phyloP scores from a whole-genome alignment of 495 filamentous ascomycete species.

The Lentithecium fluviatile region DNA sequence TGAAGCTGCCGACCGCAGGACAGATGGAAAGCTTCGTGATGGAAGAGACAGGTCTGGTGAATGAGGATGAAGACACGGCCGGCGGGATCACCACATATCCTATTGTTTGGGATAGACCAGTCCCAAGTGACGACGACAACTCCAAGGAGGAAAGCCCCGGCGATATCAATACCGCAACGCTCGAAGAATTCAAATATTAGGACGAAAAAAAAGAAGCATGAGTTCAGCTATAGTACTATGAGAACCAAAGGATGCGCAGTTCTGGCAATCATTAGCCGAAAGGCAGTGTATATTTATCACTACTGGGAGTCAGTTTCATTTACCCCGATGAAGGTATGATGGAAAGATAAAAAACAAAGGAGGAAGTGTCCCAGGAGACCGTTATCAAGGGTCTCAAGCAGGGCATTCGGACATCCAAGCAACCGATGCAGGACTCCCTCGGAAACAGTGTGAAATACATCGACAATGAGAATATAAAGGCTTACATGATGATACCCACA shows the following conservation, averaged over 20 bases:
- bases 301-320: not conserved
- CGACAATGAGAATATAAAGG: not conserved
- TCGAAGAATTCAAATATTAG: not conserved
- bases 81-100: no score
- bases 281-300: not conserved
- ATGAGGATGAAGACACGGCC: not conserved
- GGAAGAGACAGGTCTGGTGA: not conserved
- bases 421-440: not conserved
- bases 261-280: not conserved
- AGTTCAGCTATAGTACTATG: not conserved
- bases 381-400: not conserved
- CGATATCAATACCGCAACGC: not conserved
- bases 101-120: no score
- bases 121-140: no score
- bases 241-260: not conserved
- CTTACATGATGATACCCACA: not conserved
- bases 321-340: not conserved
- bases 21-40: not conserved
- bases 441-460: not conserved
- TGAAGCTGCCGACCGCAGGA: not conserved
- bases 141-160: not conserved
- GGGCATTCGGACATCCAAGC: not conserved
- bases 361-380: not conserved
- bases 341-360: not conserved
- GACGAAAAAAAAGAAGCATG: not conserved